Evolutionary conservation across 352 stramenopile genomes (phyloP).

Genomic region (Pythium utonaiense): DNA sequence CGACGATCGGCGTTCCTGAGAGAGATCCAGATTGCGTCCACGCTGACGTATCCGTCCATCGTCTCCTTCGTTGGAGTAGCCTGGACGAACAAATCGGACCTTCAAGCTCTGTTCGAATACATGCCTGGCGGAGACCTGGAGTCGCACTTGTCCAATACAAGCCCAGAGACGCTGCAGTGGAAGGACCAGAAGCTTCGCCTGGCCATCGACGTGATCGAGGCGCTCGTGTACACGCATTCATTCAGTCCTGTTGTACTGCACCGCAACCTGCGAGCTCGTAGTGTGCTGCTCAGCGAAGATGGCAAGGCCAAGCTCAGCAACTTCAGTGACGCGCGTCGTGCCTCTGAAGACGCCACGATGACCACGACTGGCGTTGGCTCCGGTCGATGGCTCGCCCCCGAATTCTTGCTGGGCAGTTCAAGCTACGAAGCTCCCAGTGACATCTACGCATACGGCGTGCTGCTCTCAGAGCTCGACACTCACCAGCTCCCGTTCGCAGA

Average conservation of each 20-base stretch:
- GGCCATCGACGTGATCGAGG: not conserved
- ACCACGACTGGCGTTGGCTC: not conserved
- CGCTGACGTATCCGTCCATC: not conserved
- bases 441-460: not conserved
- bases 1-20: not conserved
- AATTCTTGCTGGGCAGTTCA: not conserved
- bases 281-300: not conserved
- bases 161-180: not conserved
- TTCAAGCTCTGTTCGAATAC: not conserved
- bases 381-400: not conserved
- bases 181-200: not conserved
- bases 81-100: not conserved
- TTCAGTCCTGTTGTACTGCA: not conserved
- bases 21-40: not conserved
- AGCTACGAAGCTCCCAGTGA: not conserved
- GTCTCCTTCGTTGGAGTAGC: not conserved
- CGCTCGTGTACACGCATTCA: not conserved
- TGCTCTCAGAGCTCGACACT: not conserved
- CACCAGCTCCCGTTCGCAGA: not conserved
- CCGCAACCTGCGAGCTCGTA: not conserved
- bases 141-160: not conserved
- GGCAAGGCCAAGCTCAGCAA: not conserved
- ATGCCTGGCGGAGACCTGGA: not conserved
- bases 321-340: not conserved
- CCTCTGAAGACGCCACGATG: not conserved